Conservation (phyloP, 768 basidiomycete genomes). For the Termitomyces sp. region DNA sequence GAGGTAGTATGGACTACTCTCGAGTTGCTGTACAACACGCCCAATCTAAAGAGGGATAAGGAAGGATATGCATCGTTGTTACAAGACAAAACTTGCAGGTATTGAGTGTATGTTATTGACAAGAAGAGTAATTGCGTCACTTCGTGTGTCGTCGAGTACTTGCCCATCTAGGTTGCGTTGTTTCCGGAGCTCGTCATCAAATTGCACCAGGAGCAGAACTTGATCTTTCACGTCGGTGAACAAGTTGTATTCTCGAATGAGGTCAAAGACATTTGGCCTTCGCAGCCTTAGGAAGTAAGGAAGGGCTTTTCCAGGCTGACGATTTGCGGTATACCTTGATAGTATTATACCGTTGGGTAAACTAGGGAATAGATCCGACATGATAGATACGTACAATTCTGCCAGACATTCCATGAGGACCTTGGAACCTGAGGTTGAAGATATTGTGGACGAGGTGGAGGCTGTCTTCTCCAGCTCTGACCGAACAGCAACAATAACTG, state of each 20-base stretch:
- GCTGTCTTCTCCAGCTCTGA: constrained; percentile 68
- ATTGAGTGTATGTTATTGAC: constrained; percentile 97
- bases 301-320: constrained; percentile 92
- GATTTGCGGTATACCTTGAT: constrained; percentile 73
- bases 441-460: constrained; percentile 42
- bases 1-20: constrained; percentile 69
- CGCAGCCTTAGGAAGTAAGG: constrained; percentile 86
- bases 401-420: constrained; percentile 93
- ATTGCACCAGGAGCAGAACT: constrained; percentile 87
- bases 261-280: constrained; percentile 85
- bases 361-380: not conserved
- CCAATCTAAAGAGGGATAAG: constrained; percentile 50
- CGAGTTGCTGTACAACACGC: constrained; percentile 85
- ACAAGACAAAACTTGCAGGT: constrained; percentile 49
- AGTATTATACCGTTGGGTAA: not conserved
- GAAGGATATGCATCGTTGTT: not conserved
- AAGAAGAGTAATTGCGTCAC: constrained; percentile 79
- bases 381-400: constrained; percentile 60
- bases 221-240: constrained; percentile 96
- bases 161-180: constrained; percentile 42
- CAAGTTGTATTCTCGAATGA: constrained; percentile 89
- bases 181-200: constrained; percentile 83
- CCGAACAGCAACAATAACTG: constrained; percentile 86
- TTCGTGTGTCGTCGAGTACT: constrained; percentile 39
- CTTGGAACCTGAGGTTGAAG: constrained; percentile 40